Evolutionary conservation across 495 filamentous ascomycete genomes (phyloP), one percentile per base, ranked within the genome.

Genomic region (Beverwykella pulmonaria): DNA sequence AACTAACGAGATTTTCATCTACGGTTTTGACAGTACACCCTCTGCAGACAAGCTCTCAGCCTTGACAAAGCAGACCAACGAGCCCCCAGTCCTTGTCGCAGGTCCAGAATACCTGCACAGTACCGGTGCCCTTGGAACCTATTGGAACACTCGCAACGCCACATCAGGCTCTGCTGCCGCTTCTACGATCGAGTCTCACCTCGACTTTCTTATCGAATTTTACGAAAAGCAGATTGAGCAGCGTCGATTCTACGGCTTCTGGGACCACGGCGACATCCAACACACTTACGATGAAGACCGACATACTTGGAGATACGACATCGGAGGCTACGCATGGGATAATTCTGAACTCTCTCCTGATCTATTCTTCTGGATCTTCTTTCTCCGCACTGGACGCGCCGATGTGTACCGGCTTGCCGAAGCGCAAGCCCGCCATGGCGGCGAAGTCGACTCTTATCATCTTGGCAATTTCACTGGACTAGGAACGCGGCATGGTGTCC

Each of bases 211-310:
- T 20, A 48, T 55, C 17, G 36, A 55, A 2, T 63, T 63, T 50
- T 63, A 55, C 23, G 2, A 27, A 22, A 32, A 56, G 14, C 60
- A 63, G 26, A 48, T 56, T 34, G 60, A 63, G 60, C 60, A 63
- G 29, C 60, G 60, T 17, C 23, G 60, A 23, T 63, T 50, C 26
- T 63, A 55, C 25, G 60, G 60, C 3, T 63, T 63, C 60, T 63
- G 60, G 60, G 60, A 63, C 47, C 60, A 63, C 20, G 60, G 60
- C 32, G 60, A 63, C 36, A 63, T 63, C 32, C 49, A 29, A 50
- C 60, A 63, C 52, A 48, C 4, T 46, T 63, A 63, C 29, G 60
- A 63, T 22, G 25, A 25, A 4, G 60, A 63, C 36, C 60, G 60
- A n/a, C 60, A 63, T 19, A 23, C n/a, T 8, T 63, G 60, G 60